Evolutionary conservation across 2,329 filamentous ascomycete species (phyloP).

Genomic region (Seiridium cupressi): DNA sequence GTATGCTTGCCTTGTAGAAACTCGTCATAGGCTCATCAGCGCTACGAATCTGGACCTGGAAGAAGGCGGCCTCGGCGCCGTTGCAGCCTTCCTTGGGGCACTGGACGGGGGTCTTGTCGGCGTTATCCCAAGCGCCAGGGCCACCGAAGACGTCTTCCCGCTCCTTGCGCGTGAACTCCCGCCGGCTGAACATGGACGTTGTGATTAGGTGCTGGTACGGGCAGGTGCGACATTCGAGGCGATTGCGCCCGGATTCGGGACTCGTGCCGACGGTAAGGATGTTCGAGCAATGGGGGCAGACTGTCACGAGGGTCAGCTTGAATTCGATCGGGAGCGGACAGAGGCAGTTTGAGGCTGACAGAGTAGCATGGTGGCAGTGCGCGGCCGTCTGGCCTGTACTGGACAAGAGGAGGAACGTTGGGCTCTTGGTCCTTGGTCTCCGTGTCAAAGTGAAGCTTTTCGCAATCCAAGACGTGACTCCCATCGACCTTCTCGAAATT

Average conservation of each 20-base stretch:
- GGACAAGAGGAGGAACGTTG: not conserved
- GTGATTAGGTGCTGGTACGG: slow-evolving; percentile 87
- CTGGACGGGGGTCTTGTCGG: slow-evolving; percentile 78
- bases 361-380: slow-evolving; percentile 10
- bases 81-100: slow-evolving; percentile 80
- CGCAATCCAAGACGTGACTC: slow-evolving; percentile 4
- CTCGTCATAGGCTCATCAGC: slow-evolving; percentile 98
- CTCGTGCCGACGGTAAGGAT: slow-evolving; percentile 69
- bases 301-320: slow-evolving; percentile 35
- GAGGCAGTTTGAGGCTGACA: not conserved
- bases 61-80: slow-evolving; percentile 85
- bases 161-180: slow-evolving; percentile 82
- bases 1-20: slow-evolving; percentile 74
- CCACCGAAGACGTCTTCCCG: slow-evolving; percentile 89
- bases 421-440: not conserved
- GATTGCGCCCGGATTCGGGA: slow-evolving; percentile 62
- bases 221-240: slow-evolving; percentile 93
- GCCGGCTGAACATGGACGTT: slow-evolving; percentile 76
- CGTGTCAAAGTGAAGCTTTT: not conserved
- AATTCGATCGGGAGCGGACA: too few species aligned
- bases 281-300: slow-evolving; percentile 83
- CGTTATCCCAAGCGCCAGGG: slow-evolving; percentile 85
- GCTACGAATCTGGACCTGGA: slow-evolving; percentile 95
- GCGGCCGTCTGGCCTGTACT: not conserved
- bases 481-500: slow-evolving; percentile 4